These are phyloP conservation scores for Suhomyces xylopsoci DNA, from an alignment of 805 yeast genomes.

Conservation along the genomic window DNA sequence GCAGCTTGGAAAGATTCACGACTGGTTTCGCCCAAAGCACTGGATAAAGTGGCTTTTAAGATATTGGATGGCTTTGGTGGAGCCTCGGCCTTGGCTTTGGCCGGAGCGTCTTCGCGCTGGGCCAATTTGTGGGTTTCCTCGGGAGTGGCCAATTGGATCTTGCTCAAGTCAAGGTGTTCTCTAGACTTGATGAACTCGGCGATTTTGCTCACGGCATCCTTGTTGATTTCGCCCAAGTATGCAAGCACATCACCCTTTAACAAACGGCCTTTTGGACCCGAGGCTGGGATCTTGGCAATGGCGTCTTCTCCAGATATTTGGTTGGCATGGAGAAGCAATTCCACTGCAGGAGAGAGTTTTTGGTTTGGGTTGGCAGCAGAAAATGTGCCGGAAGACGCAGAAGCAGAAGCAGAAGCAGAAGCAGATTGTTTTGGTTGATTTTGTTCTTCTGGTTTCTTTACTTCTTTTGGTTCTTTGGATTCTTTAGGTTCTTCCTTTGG, in stretches of 20 bases:
- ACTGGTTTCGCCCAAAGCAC: slow-evolving; percentile 25
- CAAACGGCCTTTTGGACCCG: slow-evolving; percentile 87
- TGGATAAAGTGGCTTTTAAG: slow-evolving; percentile 21
- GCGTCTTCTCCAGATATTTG: slow-evolving; percentile 71
- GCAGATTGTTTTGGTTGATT: too few relatives aligned
- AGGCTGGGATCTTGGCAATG: slow-evolving; percentile 63
- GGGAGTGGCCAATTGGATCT: slow-evolving; percentile 49
- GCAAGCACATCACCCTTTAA: slow-evolving; percentile 91
- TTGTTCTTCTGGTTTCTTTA: too few relatives aligned
- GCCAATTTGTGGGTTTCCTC: slow-evolving; percentile 15
- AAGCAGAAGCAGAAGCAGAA: background rate
- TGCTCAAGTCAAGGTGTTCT: slow-evolving; percentile 68
- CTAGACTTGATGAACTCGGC: slow-evolving; percentile 54
- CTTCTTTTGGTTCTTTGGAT: slow-evolving; percentile 3
- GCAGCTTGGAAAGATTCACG: slow-evolving; percentile 26
- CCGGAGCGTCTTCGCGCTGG: slow-evolving; percentile 11
- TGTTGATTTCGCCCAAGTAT: slow-evolving; percentile 67
- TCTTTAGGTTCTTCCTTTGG: slow-evolving; percentile 11
- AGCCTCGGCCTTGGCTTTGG: slow-evolving; percentile 11
- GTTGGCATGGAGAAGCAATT: slow-evolving; percentile 56
- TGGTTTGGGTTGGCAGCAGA: slow-evolving; percentile 62
- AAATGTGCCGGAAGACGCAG: slow-evolving; percentile 12
- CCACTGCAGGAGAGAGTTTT: slow-evolving; percentile 76
- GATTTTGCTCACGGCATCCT: slow-evolving; percentile 50
- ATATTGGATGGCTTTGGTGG: slow-evolving; percentile 30